A percentile compares a stretch with the other conserved stretches of the same genome.
These are phyloP conservation scores for Neurospora pannonica DNA, from an alignment of 495 filamentous ascomycete species.

Conservation along the genomic window DNA sequence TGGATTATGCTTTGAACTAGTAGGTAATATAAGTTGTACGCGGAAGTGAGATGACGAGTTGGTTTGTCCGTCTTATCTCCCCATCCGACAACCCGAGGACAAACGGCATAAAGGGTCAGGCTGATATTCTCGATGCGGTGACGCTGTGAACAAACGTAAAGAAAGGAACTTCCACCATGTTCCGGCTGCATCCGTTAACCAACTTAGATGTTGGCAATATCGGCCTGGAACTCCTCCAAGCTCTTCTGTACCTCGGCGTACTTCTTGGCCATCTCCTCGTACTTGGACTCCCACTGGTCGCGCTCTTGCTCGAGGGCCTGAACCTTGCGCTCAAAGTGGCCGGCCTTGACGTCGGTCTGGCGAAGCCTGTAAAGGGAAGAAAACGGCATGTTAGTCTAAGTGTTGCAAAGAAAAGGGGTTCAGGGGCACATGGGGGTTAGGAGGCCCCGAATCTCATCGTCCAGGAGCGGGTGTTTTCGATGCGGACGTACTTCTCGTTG, in stretches of 20 bases:
- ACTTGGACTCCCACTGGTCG: slow-evolving; percentile 92
- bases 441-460: background rate
- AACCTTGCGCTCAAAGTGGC: slow-evolving; percentile 98
- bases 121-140: background rate
- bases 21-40: background rate
- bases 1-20: background rate
- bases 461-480: slow-evolving; percentile 3
- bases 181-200: background rate
- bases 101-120: background rate
- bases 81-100: background rate
- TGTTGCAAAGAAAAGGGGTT: slow-evolving; percentile 1
- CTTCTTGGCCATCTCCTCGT: slow-evolving; percentile 91
- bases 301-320: slow-evolving; percentile 83
- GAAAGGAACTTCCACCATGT: background rate
- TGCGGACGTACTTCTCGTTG: slow-evolving; percentile 79
- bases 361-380: slow-evolving; percentile 57
- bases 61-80: background rate
- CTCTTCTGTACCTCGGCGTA: slow-evolving; percentile 78
- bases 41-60: background rate
- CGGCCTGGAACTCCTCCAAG: slow-evolving; percentile 74
- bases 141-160: slow-evolving; percentile 1
- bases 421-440: background rate
- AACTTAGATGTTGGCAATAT: slow-evolving; percentile 82
- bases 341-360: slow-evolving; percentile 97
- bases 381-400: slow-evolving; percentile 4